phyloP scores from a whole-genome alignment of 371 early-diverging fungal species.

The Mortierella sp. region DNA sequence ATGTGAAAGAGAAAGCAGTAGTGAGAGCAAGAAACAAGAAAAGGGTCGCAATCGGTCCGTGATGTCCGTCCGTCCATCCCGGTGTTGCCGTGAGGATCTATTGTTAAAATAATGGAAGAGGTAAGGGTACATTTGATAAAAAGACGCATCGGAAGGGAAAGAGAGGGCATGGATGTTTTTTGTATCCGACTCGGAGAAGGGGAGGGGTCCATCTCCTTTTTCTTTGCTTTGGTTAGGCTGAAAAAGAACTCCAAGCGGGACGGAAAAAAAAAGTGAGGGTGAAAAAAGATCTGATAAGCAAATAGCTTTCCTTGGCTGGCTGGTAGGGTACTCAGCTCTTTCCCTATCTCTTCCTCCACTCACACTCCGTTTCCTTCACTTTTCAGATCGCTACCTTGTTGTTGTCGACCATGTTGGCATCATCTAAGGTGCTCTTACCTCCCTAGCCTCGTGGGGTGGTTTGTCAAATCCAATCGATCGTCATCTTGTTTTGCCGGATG shows the following conservation, averaged over 20 bases:
- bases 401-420: too few relatives aligned
- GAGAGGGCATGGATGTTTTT: too few relatives aligned
- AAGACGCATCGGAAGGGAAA: not conserved
- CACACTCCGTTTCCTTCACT: not conserved
- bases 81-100: not conserved
- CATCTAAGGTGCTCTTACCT: too few relatives aligned
- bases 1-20: too few relatives aligned
- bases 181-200: not conserved
- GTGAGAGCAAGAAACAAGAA: not conserved
- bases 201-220: not conserved
- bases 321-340: not conserved
- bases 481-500: too few relatives aligned
- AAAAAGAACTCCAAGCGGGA: not conserved
- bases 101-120: not conserved
- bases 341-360: not conserved
- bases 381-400: not conserved
- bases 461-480: too few relatives aligned
- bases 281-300: conserved; percentile 12
- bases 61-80: not conserved
- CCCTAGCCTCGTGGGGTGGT: too few relatives aligned
- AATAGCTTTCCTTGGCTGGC: not conserved
- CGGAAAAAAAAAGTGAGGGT: not conserved
- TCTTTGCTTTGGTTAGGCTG: not conserved
- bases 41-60: not conserved
- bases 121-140: not conserved